Percentiles rank a stretch among this genome's conserved stretches.
Conservation (phyloP, 2,329 filamentous ascomycete species). For the Simplicillium sp. region DNA sequence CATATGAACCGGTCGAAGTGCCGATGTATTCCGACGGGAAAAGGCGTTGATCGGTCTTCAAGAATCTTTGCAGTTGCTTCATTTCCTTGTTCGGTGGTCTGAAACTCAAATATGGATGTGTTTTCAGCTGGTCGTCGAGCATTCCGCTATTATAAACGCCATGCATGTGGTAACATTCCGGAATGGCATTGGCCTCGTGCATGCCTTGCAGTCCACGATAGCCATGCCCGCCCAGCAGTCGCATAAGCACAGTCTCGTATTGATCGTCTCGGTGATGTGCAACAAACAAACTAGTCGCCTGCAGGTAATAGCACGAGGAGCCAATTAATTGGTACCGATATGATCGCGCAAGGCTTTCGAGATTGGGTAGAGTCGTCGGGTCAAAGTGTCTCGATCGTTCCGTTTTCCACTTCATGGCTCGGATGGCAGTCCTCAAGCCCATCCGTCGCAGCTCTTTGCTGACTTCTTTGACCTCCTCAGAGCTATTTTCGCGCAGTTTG, state of each 20-base stretch:
- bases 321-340: constrained; percentile 68
- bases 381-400: constrained; percentile 18
- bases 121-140: constrained; percentile 31
- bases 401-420: constrained; percentile 36
- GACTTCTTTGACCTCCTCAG: constrained; percentile 41
- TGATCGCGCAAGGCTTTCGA: constrained; percentile 69
- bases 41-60: constrained; percentile 10
- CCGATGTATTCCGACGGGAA: constrained; percentile 13
- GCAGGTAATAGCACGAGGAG: constrained; percentile 38
- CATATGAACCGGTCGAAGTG: constrained; percentile 6
- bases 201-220: constrained; percentile 69
- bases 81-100: constrained; percentile 18
- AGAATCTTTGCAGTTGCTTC: constrained; percentile 16
- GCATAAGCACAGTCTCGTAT: constrained; percentile 80
- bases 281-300: constrained; percentile 56
- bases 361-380: constrained; percentile 39
- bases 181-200: constrained; percentile 55
- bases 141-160: constrained; percentile 60
- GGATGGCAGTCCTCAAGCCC: constrained; percentile 18
- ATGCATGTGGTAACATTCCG: constrained; percentile 71
- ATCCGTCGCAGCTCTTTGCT: constrained; percentile 25
- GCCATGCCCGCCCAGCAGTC: constrained; percentile 57
- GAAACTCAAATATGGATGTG: constrained; percentile 28
- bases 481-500: constrained; percentile 40
- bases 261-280: constrained; percentile 89